Evolutionary conservation across 345 rosid species (phyloP), one percentile per base, ranked within the genome.

Genomic region (Barbarea vulgaris): DNA sequence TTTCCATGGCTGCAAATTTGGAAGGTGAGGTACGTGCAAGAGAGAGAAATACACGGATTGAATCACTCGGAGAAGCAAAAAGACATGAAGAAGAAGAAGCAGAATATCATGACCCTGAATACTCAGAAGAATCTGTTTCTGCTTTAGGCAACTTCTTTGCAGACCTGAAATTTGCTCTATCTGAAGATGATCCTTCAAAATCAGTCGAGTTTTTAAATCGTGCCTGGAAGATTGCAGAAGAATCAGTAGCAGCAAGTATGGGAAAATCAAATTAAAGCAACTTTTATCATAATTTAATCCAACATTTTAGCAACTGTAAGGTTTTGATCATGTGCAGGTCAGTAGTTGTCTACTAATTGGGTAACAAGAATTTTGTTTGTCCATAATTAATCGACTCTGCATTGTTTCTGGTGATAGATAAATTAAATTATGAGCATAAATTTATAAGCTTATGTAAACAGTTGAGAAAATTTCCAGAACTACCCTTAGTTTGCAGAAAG

Each of bases 1-100:
- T 79, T 37, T 18, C 77, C 41, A 89, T 94, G 95, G 90, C 97
- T 55, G 78, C 87, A 66, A 88, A 74, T 64, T 77, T 94, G 70
- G 98, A 91, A 84, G 76, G 76, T 15, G 86, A 77, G 36, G 81
- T 88, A 69, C 75, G 84, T 37, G 55, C 61, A 55, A 83, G 93
- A 81, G 69, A 68, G 57, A 59, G 69, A 66, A 75, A 65, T 34
- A 75, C 66, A 54, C 64, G 3, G 46, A 61, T 61, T 24, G 58
- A 61, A 64, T 62, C 70, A 37, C 52, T 30, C 9, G 15, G 56
- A 53, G 80, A 80, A 44, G 15, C 50, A 44, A 83, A 70, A 47
- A 30, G 36, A 15, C 19, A 46, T 55, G 81, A 73, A 17, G 77
- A 76, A 17, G 77, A 76, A 28, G 25, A 31, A 25, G 25, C 30